These are phyloP conservation scores for Turritis glabra DNA, from an alignment of 345 rosid genomes.

Conservation along the genomic window DNA sequence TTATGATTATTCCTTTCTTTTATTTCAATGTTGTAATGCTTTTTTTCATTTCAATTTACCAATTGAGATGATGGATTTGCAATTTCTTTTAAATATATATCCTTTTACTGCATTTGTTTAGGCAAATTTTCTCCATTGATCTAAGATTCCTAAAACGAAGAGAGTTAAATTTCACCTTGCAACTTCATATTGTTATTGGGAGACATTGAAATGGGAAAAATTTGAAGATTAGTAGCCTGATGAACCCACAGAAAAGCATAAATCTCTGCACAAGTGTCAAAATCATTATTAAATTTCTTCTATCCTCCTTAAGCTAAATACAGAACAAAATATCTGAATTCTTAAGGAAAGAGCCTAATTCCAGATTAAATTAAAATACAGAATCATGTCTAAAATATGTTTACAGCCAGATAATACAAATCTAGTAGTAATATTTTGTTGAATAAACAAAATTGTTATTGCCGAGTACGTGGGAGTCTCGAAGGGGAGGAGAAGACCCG, in stretches of 20 bases:
- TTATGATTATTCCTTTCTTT: background rate
- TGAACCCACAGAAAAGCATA: background rate
- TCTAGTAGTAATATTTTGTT: background rate
- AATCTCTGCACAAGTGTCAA: background rate
- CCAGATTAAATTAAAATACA: background rate
- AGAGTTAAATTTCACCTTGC: background rate
- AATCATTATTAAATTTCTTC: background rate
- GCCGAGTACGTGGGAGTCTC: constrained; percentile 27
- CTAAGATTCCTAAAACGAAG: background rate
- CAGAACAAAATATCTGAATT: background rate
- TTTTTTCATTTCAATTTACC: background rate
- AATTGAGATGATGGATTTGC: background rate
- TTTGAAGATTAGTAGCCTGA: background rate
- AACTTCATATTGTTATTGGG: too few relatives aligned
- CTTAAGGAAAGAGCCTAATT: background rate
- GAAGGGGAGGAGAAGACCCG: constrained; percentile 25
- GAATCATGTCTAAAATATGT: too few relatives aligned
- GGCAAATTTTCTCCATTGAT: background rate
- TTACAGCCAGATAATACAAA: background rate
- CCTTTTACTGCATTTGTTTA: background rate
- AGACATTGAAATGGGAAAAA: background rate
- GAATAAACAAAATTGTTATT: background rate
- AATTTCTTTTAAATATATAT: background rate
- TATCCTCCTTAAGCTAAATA: background rate
- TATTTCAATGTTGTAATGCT: background rate